A percentile compares a stretch with the other conserved stretches of the same genome.
Evolutionary conservation across 208 protist genomes (phyloP).

Genomic region (Wallacemonas collosoma): DNA sequence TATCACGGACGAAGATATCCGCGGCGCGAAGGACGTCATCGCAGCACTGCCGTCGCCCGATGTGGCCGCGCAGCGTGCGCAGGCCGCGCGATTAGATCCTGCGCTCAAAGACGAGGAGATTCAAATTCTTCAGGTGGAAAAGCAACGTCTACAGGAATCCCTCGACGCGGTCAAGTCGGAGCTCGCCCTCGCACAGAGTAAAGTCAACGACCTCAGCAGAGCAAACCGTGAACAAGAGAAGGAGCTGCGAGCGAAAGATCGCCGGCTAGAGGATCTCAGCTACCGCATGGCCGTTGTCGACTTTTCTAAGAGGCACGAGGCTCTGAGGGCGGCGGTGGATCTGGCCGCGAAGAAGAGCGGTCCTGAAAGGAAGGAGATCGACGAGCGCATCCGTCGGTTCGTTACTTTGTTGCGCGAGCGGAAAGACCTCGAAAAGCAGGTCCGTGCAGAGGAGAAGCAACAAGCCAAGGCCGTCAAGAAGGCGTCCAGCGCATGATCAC

Average conservation of each 20-base stretch:
- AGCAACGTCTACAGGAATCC: conserved; percentile 32
- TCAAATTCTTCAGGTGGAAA: conserved; percentile 51
- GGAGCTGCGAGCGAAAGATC: conserved; percentile 38
- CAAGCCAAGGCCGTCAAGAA: conserved; percentile 10
- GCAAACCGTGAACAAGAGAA: conserved; percentile 24
- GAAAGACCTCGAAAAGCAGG: conserved; percentile 68
- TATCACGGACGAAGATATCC: conserved; percentile 61
- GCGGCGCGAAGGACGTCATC: conserved; percentile 35
- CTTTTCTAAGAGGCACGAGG: conserved; percentile 57
- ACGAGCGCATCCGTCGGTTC: conserved; percentile 49
- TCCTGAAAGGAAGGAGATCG: conserved; percentile 49
- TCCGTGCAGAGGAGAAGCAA: conserved; percentile 40
- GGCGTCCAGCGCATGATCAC: not conserved
- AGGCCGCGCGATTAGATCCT: conserved; percentile 54
- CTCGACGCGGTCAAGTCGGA: conserved; percentile 24
- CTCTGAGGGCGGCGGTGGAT: conserved; percentile 48
- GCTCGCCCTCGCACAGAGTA: conserved; percentile 21
- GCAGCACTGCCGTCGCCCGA: conserved; percentile 37
- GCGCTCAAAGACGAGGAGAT: conserved; percentile 73
- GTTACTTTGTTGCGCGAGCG: conserved; percentile 58
- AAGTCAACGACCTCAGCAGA: conserved; percentile 21
- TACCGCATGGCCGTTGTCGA: conserved; percentile 71
- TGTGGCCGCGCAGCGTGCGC: conserved; percentile 31
- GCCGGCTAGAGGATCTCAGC: conserved; percentile 63
- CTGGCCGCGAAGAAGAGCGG: conserved; percentile 50